Percentiles rank a stretch among this genome's conserved stretches.
Evolutionary conservation across 352 stramenopile species (phyloP).

Genomic region (Achlya hypogyna): DNA sequence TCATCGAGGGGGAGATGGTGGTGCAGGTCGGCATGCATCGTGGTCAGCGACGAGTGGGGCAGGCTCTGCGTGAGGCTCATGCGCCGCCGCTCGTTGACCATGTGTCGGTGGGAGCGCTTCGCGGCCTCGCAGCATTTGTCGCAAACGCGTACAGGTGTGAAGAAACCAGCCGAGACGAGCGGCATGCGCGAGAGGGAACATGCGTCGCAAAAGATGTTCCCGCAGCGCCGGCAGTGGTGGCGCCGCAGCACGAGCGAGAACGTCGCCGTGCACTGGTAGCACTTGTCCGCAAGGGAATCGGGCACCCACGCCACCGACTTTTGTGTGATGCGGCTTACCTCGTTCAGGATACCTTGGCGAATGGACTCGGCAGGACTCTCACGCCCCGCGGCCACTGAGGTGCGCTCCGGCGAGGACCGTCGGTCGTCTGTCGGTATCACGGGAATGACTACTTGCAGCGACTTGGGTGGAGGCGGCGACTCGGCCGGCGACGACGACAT

Average conservation of each 20-base stretch:
- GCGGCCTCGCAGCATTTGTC: conserved; percentile 65
- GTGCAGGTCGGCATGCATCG: not conserved
- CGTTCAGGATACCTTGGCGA: not conserved
- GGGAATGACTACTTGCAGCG: not conserved
- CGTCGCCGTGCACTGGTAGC: conserved; percentile 50
- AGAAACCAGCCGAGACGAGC: conserved; percentile 53
- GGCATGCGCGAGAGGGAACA: conserved; percentile 78
- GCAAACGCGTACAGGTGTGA: conserved; percentile 68
- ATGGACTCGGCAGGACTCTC: not conserved
- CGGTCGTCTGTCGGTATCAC: not conserved
- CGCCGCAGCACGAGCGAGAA: conserved; percentile 71
- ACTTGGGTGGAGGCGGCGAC: not conserved
- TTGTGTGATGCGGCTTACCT: conserved; percentile 8
- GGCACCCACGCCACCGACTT: conserved; percentile 63
- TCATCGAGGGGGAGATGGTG: not conserved
- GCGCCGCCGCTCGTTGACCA: conserved; percentile 48
- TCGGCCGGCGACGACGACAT: not conserved
- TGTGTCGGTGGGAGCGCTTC: conserved; percentile 54
- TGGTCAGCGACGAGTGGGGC: not conserved
- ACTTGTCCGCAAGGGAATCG: conserved; percentile 67
- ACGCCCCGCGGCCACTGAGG: not conserved
- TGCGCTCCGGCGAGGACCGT: not conserved
- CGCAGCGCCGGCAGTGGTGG: conserved; percentile 83
- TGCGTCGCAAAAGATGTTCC: conserved; percentile 84
- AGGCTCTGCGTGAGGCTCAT: conserved; percentile 5